A percentile compares a stretch with the other conserved stretches of the same genome.
Evolutionary conservation across 2,329 filamentous ascomycete genomes (phyloP).

Genomic region (Pezicula carpinea): DNA sequence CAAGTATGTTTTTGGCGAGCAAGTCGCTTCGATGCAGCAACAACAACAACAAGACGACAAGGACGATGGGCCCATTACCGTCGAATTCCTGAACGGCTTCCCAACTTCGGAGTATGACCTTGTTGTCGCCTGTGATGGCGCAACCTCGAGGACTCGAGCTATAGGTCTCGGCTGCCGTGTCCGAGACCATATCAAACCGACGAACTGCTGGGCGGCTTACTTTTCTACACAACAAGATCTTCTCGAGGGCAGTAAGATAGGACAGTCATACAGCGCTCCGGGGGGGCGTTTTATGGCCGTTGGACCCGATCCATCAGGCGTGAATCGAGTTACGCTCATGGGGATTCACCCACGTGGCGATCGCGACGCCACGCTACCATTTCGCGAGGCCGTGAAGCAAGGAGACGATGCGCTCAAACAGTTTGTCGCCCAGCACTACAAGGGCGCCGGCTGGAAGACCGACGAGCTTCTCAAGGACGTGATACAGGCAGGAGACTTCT

Average conservation of each 20-base stretch:
- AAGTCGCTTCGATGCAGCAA: slow-evolving; percentile 31
- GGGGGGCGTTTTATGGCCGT: slow-evolving; percentile 35
- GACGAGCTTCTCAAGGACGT: slow-evolving; percentile 34
- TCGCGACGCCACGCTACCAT: slow-evolving; percentile 25
- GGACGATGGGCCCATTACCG: slow-evolving; percentile 24
- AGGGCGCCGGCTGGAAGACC: slow-evolving; percentile 38
- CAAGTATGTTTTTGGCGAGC: slow-evolving; percentile 23
- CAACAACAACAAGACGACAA: slow-evolving; percentile 17
- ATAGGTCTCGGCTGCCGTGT: slow-evolving; percentile 36
- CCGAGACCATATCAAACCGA: slow-evolving; percentile 32
- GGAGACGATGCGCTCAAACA: slow-evolving; percentile 32
- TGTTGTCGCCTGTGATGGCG: slow-evolving; percentile 44
- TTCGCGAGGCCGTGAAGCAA: slow-evolving; percentile 35
- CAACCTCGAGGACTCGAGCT: slow-evolving; percentile 41
- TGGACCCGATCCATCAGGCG: slow-evolving; percentile 29
- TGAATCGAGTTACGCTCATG: slow-evolving; percentile 32
- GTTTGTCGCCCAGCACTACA: slow-evolving; percentile 26
- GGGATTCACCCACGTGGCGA: slow-evolving; percentile 28
- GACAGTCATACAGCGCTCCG: slow-evolving; percentile 31
- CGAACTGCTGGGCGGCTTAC: slow-evolving; percentile 37
- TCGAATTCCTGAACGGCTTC: slow-evolving; percentile 36
- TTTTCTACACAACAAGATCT: slow-evolving; percentile 37
- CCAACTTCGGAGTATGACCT: slow-evolving; percentile 38
- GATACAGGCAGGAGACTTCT: slow-evolving; percentile 33
- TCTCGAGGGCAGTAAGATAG: slow-evolving; percentile 32